Conservation (phyloP, 1,139 yeast species). For the Dujonia santamariae region DNA sequence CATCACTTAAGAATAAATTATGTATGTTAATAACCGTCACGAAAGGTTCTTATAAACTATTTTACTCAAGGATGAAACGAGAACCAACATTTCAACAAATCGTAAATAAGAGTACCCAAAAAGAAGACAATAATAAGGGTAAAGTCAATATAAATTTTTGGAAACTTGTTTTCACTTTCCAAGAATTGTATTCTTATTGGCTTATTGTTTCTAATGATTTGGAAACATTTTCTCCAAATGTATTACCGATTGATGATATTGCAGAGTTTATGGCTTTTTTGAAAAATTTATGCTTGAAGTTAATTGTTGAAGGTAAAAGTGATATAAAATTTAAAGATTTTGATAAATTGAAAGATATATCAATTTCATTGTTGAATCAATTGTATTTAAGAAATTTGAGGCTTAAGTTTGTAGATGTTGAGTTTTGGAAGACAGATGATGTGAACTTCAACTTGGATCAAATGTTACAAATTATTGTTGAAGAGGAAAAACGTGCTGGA, state of each 20-base stretch:
- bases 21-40: conserved; percentile 37
- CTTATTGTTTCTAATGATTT: conserved; percentile 67
- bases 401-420: conserved; percentile 48
- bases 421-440: conserved; percentile 54
- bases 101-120: background rate
- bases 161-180: conserved; percentile 33
- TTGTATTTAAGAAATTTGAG: conserved; percentile 69
- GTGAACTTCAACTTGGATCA: conserved; percentile 26
- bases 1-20: conserved; percentile 27
- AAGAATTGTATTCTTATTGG: conserved; percentile 43
- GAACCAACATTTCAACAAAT: conserved; percentile 1
- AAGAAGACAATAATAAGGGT: background rate
- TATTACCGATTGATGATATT: conserved; percentile 47
- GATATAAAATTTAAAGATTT: conserved; percentile 15
- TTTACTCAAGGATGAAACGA: conserved; percentile 19
- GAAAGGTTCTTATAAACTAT: conserved; percentile 31
- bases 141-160: conserved; percentile 20
- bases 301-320: conserved; percentile 24
- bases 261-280: conserved; percentile 46
- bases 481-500: conserved; percentile 29
- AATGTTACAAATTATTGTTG: conserved; percentile 33
- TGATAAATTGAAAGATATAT: conserved; percentile 29
- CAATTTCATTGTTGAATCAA: conserved; percentile 61
- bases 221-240: conserved; percentile 50
- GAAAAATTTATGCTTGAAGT: conserved; percentile 51